These are phyloP conservation scores for Pestalotiopsis sp. DNA, from an alignment of 2,329 filamentous ascomycete species.

Conservation along the genomic window DNA sequence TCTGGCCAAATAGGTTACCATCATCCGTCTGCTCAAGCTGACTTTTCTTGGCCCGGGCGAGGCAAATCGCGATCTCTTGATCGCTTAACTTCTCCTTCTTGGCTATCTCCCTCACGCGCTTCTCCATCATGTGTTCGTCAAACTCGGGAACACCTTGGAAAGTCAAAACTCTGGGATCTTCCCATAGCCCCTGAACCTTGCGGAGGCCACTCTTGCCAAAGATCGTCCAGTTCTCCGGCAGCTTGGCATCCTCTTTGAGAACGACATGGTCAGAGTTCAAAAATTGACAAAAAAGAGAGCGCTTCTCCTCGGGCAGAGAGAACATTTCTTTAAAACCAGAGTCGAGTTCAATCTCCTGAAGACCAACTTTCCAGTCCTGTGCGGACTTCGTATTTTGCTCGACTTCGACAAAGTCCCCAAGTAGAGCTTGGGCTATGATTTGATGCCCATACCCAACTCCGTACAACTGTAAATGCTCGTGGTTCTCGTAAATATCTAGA, in stretches of 20 bases:
- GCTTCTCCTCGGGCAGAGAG: no score
- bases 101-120: not conserved
- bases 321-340: no score
- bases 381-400: not conserved
- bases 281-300: no score
- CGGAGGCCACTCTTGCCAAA: constrained; percentile 8
- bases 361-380: constrained; percentile 11
- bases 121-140: not conserved
- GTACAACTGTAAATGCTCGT: constrained; percentile 11
- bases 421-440: constrained; percentile 12
- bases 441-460: constrained; percentile 16
- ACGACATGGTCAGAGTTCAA: constrained; percentile 16
- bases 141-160: constrained; percentile 17
- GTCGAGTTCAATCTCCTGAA: no score
- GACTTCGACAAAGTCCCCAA: not conserved
- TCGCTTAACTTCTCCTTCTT: no score
- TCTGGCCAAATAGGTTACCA: no score
- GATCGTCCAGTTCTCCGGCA: constrained; percentile 5
- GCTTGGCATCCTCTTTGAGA: not conserved
- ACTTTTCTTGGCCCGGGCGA: no score
- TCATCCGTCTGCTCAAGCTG: no score
- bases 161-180: constrained; percentile 15
- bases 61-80: no score
- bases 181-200: constrained; percentile 9
- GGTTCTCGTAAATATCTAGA: constrained; percentile 3